These are phyloP conservation scores for Penicillium digitatum DNA, from an alignment of 2,329 filamentous ascomycete species.

Conservation along the genomic window DNA sequence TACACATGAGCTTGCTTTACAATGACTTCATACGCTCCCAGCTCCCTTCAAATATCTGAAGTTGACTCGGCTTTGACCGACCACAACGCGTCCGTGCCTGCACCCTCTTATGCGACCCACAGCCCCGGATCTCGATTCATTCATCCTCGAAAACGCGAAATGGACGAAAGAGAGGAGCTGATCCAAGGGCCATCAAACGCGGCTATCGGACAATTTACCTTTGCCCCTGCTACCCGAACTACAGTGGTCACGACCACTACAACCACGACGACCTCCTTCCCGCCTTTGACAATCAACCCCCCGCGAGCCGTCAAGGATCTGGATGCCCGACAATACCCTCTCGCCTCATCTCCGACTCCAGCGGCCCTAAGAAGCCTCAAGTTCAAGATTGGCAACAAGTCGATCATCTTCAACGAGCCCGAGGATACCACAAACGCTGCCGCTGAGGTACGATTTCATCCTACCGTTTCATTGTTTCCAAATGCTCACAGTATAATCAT, in stretches of 20 bases:
- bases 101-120: slow-evolving; percentile 10
- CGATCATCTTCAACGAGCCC: slow-evolving; percentile 60
- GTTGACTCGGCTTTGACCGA: slow-evolving; percentile 10
- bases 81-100: slow-evolving; percentile 17
- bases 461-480: slow-evolving; percentile 1
- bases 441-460: slow-evolving; percentile 47
- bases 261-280: slow-evolving; percentile 75
- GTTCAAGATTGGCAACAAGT: slow-evolving; percentile 63
- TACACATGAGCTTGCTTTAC: slow-evolving; percentile 12
- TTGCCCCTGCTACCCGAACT: slow-evolving; percentile 61
- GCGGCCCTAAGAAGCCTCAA: slow-evolving; percentile 71
- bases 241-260: slow-evolving; percentile 83
- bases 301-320: slow-evolving; percentile 67
- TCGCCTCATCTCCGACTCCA: slow-evolving; percentile 79
- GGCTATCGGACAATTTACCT: slow-evolving; percentile 58
- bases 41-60: slow-evolving; percentile 5
- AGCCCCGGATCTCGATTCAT: slow-evolving; percentile 14
- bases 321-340: slow-evolving; percentile 83
- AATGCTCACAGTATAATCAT: slow-evolving; percentile 11
- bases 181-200: slow-evolving; percentile 26
- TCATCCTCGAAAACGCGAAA: slow-evolving; percentile 22
- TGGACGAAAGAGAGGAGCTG: slow-evolving; percentile 28
- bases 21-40: slow-evolving; percentile 15
- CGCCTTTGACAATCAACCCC: slow-evolving; percentile 74
- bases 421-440: slow-evolving; percentile 54